Base-by-base conservation (phyloP, 768 basidiomycete species). In the Mycena kentingensis region DNA sequence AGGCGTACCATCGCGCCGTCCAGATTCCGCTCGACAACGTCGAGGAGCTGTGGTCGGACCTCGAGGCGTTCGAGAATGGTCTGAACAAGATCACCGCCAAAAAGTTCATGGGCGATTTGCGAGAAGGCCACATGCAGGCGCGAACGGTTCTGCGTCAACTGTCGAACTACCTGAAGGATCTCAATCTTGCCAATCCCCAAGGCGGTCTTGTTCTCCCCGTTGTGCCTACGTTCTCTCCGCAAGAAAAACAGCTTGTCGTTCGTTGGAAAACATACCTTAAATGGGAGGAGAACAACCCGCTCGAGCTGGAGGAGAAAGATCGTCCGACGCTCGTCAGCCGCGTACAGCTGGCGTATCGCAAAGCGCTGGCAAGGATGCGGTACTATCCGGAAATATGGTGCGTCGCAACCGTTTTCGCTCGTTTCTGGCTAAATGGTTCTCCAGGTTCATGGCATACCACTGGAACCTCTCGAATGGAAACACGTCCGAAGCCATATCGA, bases 371-470 rank as follows among this genome's bases (percentile, higher is more conserved):
- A 43, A 83, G 90, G 52, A 91, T 98, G 91, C 78, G 96, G 36
- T 98, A 90, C 71, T 97, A 89, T 67, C 85, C 90, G 3, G 97
- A 99, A 70, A 86, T 98, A 50, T 98, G 96, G 97, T 93, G 58
- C 42, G 77, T 65, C 38, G 28, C 19, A 21, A 31, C 24, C 16
- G 21, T 28, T 38, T 41, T 31, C 44, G 19, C 4, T n/a, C 24
- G 18, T 29, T 15, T 2, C 31, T 52, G 26, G 52, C 45, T 36
- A 55, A 36, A 39, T 49, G 27, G 44, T 25, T 19, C 21, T 24
- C n/a, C 58, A 96, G 93, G 90, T 94, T 88, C 67, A 90, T 95
- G 84, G 90, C 93, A 4, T 92, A 88, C 61, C 81, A 77, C 21
- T 96, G 90, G 84, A 86, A 85, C n/a, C 74, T 77, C 49, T 81